phyloP scores from a whole-genome alignment of 345 rosid genomes.

The Eucalyptus shirleyi region DNA sequence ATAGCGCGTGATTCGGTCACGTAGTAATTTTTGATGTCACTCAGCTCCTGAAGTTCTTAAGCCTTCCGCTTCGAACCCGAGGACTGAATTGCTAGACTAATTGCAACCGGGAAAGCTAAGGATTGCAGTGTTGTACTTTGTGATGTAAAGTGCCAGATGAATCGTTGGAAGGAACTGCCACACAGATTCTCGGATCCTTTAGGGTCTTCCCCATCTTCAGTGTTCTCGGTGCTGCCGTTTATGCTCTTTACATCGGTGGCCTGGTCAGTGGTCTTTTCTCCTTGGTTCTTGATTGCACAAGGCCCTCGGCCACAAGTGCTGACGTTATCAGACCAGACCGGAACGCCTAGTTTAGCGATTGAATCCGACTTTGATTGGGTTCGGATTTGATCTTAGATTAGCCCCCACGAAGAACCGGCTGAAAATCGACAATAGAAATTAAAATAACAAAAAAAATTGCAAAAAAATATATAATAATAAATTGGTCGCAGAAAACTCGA shows the following conservation, averaged over 20 bases:
- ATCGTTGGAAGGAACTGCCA: neutral
- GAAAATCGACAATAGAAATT: neutral
- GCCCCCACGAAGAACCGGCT: neutral
- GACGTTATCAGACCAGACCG: neutral
- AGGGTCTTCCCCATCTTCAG: neutral
- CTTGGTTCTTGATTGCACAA: neutral
- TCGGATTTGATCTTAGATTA: neutral
- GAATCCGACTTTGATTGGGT: neutral
- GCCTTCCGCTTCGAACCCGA: neutral
- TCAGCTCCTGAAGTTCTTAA: neutral
- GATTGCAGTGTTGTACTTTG: neutral
- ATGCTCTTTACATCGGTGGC: neutral
- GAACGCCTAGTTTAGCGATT: neutral
- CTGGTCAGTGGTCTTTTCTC: neutral
- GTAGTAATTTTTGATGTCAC: neutral
- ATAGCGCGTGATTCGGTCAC: neutral
- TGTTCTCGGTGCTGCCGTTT: neutral
- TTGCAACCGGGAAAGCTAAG: neutral
- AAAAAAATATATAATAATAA: neutral
- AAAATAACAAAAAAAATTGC: neutral
- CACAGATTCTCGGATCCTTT: neutral
- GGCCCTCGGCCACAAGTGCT: neutral
- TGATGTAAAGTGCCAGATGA: neutral
- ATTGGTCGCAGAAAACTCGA: neutral
- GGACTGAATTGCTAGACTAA: neutral